phyloP scores from a whole-genome alignment of 805 yeast species.

The Pichia insulana region DNA sequence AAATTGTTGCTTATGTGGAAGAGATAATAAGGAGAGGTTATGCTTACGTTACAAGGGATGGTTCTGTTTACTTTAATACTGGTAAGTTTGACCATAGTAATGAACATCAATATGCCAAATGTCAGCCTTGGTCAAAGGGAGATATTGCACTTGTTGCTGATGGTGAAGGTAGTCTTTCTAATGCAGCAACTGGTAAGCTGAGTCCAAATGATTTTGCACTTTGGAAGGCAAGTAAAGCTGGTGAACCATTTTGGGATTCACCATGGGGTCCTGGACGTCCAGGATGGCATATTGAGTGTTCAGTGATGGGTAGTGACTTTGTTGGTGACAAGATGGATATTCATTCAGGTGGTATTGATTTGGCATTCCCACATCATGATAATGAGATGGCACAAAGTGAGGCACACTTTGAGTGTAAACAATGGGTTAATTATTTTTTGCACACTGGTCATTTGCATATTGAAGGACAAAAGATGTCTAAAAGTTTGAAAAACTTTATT shows the following conservation, averaged over 20 bases:
- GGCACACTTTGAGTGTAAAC: slow-evolving; percentile 79
- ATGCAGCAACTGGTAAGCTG: slow-evolving; percentile 40
- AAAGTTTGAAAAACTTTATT: slow-evolving; percentile 88
- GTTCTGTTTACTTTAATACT: slow-evolving; percentile 95
- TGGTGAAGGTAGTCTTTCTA: slow-evolving; percentile 81
- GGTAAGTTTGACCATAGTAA: slow-evolving; percentile 62
- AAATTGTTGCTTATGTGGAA: slow-evolving; percentile 72
- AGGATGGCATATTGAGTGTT: slow-evolving; percentile 99
- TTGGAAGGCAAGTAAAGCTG: slow-evolving; percentile 95
- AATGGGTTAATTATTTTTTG: slow-evolving; percentile 95
- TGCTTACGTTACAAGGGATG: slow-evolving; percentile 78
- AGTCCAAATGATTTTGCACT: slow-evolving; percentile 85
- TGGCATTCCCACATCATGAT: slow-evolving; percentile 98
- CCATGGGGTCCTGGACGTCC: slow-evolving; percentile 98
- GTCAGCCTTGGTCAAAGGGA: slow-evolving; percentile 98
- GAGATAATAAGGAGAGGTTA: slow-evolving; percentile 70
- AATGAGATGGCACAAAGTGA: slow-evolving; percentile 96
- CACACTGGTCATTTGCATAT: slow-evolving; percentile 98
- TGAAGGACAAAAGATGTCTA: slow-evolving; percentile 98
- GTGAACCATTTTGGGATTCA: slow-evolving; percentile 93
- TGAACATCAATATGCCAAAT: slow-evolving; percentile 82
- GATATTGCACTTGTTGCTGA: slow-evolving; percentile 77
- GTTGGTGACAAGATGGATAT: slow-evolving; percentile 81
- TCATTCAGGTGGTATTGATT: slow-evolving; percentile 94
- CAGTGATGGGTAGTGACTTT: slow-evolving; percentile 93